Base-by-base conservation (phyloP, 768 basidiomycete genomes). In the Suillus weaverae region DNA sequence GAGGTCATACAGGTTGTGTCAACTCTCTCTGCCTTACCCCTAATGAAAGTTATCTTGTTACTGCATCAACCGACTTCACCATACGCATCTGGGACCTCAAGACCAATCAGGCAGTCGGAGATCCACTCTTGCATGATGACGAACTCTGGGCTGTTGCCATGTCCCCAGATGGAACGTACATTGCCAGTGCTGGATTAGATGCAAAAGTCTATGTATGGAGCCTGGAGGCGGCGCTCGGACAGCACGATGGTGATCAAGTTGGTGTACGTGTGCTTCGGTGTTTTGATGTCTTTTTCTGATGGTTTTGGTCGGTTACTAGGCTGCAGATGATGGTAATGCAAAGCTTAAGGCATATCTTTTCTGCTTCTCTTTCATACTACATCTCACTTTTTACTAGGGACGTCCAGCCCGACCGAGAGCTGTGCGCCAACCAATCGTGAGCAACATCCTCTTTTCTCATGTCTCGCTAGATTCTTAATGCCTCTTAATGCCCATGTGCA, bases 181-280 rank as follows among this genome's bases (percentile, higher is more conserved):
- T 97, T 4, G 92, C 88, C 5, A 94, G 90, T 69, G 93, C 87
- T 13, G 94, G 94, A 0, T 84, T 85, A 70, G 95, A 97, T 73
- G 82, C 86, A 65, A 79, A 83, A 46, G 76, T 96, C 1, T 87
- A 90, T 5, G 84, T 94, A 0, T 97, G 95, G 95, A 87, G 95
- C 69, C 85, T 81, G 13, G 86, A 86, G 75, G 22, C 11, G 26
- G 59, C 11, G 10, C 35, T 60, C 9, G 5, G 5, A 5, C n/a
- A 22, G 46, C 46, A 22, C 14, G 13, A 26, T 26, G 26, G 26
- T 26, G 22, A 50, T 14, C 6, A 30, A 13, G 48, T 50, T n/a
- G n/a, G n/a, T n/a, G n/a, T n/a, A n/a, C n/a, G n/a, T n/a, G n/a
- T n/a, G n/a, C n/a, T n/a, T n/a, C n/a, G n/a, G n/a, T n/a, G n/a